Evolutionary conservation across 2,329 filamentous ascomycete genomes (phyloP).

Genomic region (Botrytis medusae): DNA sequence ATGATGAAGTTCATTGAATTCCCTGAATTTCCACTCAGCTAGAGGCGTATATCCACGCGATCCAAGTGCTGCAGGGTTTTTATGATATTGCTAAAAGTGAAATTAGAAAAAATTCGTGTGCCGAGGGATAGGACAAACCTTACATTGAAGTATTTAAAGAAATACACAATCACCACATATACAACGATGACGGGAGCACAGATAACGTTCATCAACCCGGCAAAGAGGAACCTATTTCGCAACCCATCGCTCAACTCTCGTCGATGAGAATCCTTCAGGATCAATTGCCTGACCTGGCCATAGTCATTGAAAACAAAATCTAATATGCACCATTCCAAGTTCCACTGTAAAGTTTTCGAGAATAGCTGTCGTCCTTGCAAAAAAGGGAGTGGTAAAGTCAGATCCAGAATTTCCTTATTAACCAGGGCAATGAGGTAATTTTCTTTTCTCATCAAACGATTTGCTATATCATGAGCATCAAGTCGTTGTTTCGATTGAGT

Average conservation of each 20-base stretch:
- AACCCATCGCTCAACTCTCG: conserved; percentile 76
- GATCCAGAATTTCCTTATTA: conserved; percentile 91
- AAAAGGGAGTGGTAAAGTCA: conserved; percentile 84
- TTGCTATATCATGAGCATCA: conserved; percentile 96
- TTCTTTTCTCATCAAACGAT: conserved; percentile 91
- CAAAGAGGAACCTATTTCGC: conserved; percentile 74
- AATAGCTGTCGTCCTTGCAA: conserved; percentile 77
- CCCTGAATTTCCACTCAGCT: conserved; percentile 96
- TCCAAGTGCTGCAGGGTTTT: conserved; percentile 84
- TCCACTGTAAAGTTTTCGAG: conserved; percentile 89
- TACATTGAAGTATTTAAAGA: conserved; percentile 92
- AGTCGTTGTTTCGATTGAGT: conserved; percentile 91
- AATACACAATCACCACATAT: conserved; percentile 84
- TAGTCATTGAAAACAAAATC: conserved; percentile 92
- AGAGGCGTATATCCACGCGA: conserved; percentile 88
- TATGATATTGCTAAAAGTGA: conserved; percentile 78
- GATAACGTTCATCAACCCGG: conserved; percentile 81
- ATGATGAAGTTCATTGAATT: conserved; percentile 95
- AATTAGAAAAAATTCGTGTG: conserved; percentile 24
- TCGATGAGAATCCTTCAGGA: conserved; percentile 80
- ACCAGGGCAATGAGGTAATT: conserved; percentile 97
- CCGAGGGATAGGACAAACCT: conserved; percentile 37
- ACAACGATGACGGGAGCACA: conserved; percentile 84
- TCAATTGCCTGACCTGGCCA: conserved; percentile 82
- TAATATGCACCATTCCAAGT: conserved; percentile 82